Percentiles rank a stretch among this genome's conserved stretches.
Conservation (phyloP, 2,329 filamentous ascomycete species). For the Albifimbria verrucaria region DNA sequence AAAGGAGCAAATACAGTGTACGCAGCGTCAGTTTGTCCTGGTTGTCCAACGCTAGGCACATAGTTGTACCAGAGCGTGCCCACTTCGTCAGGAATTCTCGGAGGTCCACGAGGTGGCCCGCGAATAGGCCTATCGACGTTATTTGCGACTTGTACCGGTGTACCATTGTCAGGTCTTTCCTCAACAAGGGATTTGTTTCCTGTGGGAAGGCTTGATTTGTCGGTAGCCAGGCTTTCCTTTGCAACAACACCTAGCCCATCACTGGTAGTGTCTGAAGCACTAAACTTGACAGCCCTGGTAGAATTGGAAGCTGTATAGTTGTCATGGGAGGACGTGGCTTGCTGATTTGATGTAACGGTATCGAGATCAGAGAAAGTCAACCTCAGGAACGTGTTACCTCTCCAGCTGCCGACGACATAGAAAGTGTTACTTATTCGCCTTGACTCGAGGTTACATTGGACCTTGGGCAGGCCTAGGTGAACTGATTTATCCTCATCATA, state of each 20-base stretch:
- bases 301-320: no score
- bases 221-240: no score
- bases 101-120: background rate
- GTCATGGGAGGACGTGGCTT: no score
- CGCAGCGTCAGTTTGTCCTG: conserved; percentile 50
- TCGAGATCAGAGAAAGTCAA: conserved; percentile 5
- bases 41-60: conserved; percentile 50
- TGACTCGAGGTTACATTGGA: conserved; percentile 50
- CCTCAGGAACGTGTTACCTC: conserved; percentile 8
- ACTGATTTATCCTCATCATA: conserved; percentile 60
- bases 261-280: no score
- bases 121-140: no score
- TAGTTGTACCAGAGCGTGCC: conserved; percentile 55
- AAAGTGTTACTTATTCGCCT: background rate
- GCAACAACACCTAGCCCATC: no score
- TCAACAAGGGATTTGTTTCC: no score
- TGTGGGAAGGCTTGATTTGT: no score
- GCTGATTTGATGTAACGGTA: background rate
- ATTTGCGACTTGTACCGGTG: background rate
- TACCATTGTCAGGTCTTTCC: no score
- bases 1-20: conserved; percentile 40
- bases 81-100: conserved; percentile 28
- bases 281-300: no score
- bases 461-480: conserved; percentile 59
- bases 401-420: conserved; percentile 10